Conservation (phyloP, 2,329 filamentous ascomycete species). For the Fusarium sp. region DNA sequence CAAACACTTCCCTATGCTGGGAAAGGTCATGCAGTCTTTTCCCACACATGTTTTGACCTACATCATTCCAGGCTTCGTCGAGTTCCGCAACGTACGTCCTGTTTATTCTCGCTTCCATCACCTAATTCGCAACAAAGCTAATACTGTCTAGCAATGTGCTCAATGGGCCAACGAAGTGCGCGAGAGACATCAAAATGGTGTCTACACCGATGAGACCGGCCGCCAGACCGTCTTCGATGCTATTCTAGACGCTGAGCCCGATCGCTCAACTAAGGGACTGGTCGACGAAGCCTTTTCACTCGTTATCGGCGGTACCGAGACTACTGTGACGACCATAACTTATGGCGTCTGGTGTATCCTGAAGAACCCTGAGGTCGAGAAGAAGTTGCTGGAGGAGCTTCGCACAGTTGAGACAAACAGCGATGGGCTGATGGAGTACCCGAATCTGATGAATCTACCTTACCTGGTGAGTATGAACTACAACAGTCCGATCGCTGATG, state of each 20-base stretch:
- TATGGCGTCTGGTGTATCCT: background rate
- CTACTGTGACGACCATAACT: background rate
- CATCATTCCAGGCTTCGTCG: background rate
- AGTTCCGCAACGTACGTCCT: background rate
- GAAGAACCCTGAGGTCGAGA: background rate
- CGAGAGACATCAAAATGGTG: background rate
- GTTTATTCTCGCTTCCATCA: rapidly evolving
- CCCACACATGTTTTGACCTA: background rate
- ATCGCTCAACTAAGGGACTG: background rate
- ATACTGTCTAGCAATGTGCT: background rate
- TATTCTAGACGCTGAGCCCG: background rate
- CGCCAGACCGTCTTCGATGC: background rate
- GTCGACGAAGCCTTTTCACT: background rate
- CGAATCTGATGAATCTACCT: background rate
- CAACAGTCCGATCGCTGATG: rapidly evolving
- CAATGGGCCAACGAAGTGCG: background rate
- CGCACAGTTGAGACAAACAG: background rate
- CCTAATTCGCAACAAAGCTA: background rate
- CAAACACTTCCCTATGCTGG: background rate
- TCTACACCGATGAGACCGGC: background rate
- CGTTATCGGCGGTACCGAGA: background rate
- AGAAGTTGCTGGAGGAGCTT: background rate
- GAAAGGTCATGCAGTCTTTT: background rate
- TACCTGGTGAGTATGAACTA: background rate
- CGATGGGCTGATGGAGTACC: background rate